phyloP scores from a whole-genome alignment of 2,329 filamentous ascomycete species.

The Beauveria rudraprayagi region DNA sequence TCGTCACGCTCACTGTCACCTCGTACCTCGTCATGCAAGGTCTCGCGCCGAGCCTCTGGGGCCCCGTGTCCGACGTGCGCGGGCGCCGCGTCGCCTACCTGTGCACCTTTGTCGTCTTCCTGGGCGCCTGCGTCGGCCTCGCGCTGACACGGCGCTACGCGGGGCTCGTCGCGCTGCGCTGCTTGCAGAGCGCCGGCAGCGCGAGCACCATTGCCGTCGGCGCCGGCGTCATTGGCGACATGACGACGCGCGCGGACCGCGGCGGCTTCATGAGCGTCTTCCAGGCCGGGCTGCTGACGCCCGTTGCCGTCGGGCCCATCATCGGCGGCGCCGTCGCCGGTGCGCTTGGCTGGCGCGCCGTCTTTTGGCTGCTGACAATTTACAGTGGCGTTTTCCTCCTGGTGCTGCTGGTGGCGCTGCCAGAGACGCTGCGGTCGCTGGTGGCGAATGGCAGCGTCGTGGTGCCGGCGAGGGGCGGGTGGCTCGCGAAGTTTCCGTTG shows the following conservation, averaged over 20 bases:
- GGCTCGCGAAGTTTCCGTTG: conserved; percentile 23
- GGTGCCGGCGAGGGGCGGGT: not conserved
- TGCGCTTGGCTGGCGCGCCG: conserved; percentile 42
- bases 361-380: conserved; percentile 49
- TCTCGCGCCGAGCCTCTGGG: conserved; percentile 43
- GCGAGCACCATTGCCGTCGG: conserved; percentile 47
- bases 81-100: conserved; percentile 43
- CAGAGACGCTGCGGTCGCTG: conserved; percentile 34
- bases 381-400: conserved; percentile 29
- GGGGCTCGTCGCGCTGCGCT: conserved; percentile 40
- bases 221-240: conserved; percentile 48
- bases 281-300: conserved; percentile 26
- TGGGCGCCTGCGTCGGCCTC: conserved; percentile 39
- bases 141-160: conserved; percentile 36
- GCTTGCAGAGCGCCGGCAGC: conserved; percentile 44
- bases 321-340: conserved; percentile 44
- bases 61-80: conserved; percentile 37
- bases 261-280: conserved; percentile 46
- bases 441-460: conserved; percentile 34
- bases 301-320: conserved; percentile 36
- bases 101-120: conserved; percentile 37
- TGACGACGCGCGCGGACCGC: conserved; percentile 48
- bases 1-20: conserved; percentile 37
- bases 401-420: conserved; percentile 35
- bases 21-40: conserved; percentile 47